phyloP scores from a whole-genome alignment of 306 rosid species.

The Mucuna pruriens region DNA sequence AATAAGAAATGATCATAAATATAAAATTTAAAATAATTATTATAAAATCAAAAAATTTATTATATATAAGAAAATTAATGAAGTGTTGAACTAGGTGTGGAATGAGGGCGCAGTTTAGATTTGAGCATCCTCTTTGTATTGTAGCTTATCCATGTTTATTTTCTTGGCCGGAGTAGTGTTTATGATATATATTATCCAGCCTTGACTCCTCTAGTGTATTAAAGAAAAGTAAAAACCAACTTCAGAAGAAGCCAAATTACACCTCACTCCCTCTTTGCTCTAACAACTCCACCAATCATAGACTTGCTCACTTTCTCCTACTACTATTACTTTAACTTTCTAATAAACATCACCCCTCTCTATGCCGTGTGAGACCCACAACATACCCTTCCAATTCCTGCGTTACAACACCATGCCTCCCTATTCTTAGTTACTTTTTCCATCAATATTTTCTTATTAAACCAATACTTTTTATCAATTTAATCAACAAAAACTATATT shows the following conservation, averaged over 20 bases:
- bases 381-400: not conserved
- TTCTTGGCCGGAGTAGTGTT: too few relatives aligned
- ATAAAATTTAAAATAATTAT: too few relatives aligned
- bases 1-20: too few relatives aligned
- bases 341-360: not conserved
- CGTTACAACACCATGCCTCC: too few relatives aligned
- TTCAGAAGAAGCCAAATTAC: not conserved
- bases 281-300: not conserved
- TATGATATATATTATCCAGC: not conserved
- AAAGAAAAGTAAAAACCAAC: not conserved
- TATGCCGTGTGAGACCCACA: slow-evolving; percentile 64
- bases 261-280: not conserved
- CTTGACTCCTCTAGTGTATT: not conserved
- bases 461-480: too few relatives aligned
- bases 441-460: not conserved
- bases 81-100: not conserved
- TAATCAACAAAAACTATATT: too few relatives aligned
- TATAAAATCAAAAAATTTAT: too few relatives aligned
- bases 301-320: not conserved
- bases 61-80: too few relatives aligned
- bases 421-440: not conserved
- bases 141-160: too few relatives aligned
- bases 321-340: not conserved
- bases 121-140: not conserved
- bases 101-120: not conserved